phyloP scores from a whole-genome alignment of 148 eudicot species.

The Amaranthus hypochondriacus region DNA sequence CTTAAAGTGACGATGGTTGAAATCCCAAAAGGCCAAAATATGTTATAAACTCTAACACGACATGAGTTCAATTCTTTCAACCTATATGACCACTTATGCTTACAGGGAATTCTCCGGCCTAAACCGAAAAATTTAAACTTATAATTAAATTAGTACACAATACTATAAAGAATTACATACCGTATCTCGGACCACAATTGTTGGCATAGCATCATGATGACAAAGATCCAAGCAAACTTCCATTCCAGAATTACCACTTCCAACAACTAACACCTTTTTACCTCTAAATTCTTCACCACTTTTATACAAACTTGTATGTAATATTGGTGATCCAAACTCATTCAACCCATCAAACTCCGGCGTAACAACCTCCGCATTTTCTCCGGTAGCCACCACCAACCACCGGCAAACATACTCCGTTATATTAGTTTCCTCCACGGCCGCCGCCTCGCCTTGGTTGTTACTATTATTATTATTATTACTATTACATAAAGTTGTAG shows the following conservation, averaged over 20 bases:
- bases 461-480: not conserved
- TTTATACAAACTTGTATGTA: constrained; percentile 66
- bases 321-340: constrained; percentile 40
- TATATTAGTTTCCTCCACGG: not conserved
- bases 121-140: not conserved
- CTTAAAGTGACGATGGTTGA: too few species aligned
- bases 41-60: too few species aligned
- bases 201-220: constrained; percentile 59
- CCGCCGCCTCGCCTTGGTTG: constrained; percentile 13
- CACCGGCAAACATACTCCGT: constrained; percentile 51
- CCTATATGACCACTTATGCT: too few species aligned
- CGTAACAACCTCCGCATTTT: constrained; percentile 73
- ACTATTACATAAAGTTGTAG: not conserved
- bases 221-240: constrained; percentile 88
- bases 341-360: constrained; percentile 61
- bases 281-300: constrained; percentile 55
- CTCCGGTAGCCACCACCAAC: constrained; percentile 88
- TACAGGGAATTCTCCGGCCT: too few species aligned
- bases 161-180: constrained; percentile 35
- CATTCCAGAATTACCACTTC: constrained; percentile 94
- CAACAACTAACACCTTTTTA: constrained; percentile 72
- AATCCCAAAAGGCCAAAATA: too few species aligned
- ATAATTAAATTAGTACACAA: not conserved
- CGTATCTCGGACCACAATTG: constrained; percentile 71
- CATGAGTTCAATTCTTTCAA: too few species aligned